Evolutionary conservation across 2,329 filamentous ascomycete genomes (phyloP), one percentile per base, ranked within the genome.

Genomic region (Calcarisporium arbuscula): DNA sequence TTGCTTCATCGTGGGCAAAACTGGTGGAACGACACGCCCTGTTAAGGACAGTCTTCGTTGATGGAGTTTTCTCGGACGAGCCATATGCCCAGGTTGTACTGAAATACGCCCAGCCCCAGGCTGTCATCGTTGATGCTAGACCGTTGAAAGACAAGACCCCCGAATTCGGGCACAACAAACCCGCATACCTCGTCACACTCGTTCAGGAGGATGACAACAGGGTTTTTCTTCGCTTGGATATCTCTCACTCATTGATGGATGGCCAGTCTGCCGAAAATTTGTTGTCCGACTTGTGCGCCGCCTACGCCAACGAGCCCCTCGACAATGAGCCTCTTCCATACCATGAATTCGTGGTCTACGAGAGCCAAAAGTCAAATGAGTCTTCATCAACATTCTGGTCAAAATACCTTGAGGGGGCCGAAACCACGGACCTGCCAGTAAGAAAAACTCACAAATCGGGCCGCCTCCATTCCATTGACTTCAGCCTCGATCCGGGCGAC

Each of bases 161-260:
- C n/a, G n/a, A n/a, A n/a, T n/a, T n/a, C n/a, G n/a, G n/a, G n/a
- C n/a, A n/a, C n/a, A n/a, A n/a, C n/a, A n/a, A n/a, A n/a, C n/a
- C n/a, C n/a, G n/a, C n/a, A n/a, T n/a, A n/a, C n/a, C n/a, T n/a
- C n/a, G n/a, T n/a, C n/a, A n/a, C n/a, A n/a, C n/a, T n/a, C n/a
- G n/a, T n/a, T n/a, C n/a, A n/a, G n/a, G n/a, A n/a, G n/a, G n/a
- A n/a, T n/a, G n/a, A n/a, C n/a, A n/a, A n/a, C n/a, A n/a, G n/a
- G 22, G 30, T 32, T 12, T 26, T 28, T 25, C 21, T 32, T 16
- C 25, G 26, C 26, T 19, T 41, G 10, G 35, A 41, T 4, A 35
- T 41, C 28, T 38, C 39, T 16, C 39, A 41, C 26, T 35, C 39
- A 20, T 25, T 41, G 9, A 26, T 41, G 16, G 39, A 41, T 22